Evolutionary conservation across 257 asterid species (phyloP).

Genomic region (Leonotis leonurus): DNA sequence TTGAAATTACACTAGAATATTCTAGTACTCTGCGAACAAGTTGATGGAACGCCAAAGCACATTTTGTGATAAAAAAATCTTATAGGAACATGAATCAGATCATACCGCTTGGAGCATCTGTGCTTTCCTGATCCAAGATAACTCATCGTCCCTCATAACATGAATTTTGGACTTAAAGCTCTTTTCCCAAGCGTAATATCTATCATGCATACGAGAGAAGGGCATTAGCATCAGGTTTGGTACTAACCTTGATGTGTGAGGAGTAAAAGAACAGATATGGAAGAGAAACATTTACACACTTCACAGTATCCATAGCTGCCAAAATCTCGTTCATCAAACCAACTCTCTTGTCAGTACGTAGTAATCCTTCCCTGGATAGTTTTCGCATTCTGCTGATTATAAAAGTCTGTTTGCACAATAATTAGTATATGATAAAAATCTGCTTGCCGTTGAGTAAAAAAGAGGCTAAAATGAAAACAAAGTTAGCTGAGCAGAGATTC

Average conservation of each 20-base stretch:
- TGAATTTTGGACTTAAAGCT: conserved; percentile 73
- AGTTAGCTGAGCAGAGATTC: background rate
- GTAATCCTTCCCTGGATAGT: conserved; percentile 70
- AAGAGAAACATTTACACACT: conserved; percentile 35
- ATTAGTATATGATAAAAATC: no score
- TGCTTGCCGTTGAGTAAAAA: no score
- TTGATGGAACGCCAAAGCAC: background rate
- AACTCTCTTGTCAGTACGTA: conserved; percentile 73
- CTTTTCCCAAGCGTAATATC: conserved; percentile 85
- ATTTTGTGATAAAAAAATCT: background rate
- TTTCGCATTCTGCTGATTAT: conserved; percentile 66
- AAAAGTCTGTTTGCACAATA: conserved; percentile 51
- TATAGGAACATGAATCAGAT: background rate
- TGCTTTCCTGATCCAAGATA: conserved; percentile 72
- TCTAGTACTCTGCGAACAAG: background rate
- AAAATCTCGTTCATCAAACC: conserved; percentile 80
- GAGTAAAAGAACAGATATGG: background rate
- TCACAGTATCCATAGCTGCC: conserved; percentile 86
- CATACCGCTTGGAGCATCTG: conserved; percentile 73
- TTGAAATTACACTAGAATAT: background rate
- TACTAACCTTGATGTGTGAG: background rate
- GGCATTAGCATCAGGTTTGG: background rate
- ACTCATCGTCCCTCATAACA: conserved; percentile 58
- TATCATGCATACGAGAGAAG: conserved; percentile 21
- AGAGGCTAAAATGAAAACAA: background rate